Conservation (phyloP, 1,284 basidiomycete genomes). For the Heterobasidion occidentale region DNA sequence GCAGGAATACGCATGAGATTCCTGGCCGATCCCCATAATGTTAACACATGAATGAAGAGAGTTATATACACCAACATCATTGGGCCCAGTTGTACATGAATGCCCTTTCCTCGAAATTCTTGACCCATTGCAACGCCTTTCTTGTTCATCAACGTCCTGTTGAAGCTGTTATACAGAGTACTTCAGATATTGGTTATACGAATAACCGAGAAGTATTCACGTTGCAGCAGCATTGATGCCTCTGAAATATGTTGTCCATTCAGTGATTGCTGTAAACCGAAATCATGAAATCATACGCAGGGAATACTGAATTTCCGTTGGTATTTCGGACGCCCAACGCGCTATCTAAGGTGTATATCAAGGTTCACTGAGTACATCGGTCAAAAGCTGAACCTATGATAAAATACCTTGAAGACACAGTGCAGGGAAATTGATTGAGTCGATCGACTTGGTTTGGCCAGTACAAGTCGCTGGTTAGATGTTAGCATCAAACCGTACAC, state of each 20-base stretch:
- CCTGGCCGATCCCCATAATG: constrained; percentile 19
- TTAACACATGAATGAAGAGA: not conserved
- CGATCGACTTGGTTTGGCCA: constrained; percentile 59
- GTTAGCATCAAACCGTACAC: not conserved
- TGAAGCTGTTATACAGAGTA: constrained; percentile 33
- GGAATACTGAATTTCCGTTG: constrained; percentile 61
- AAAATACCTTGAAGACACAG: constrained; percentile 55
- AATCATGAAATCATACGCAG: constrained; percentile 35
- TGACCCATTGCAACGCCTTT: constrained; percentile 58
- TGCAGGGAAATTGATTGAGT: constrained; percentile 54
- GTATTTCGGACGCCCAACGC: constrained; percentile 58
- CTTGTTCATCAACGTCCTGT: constrained; percentile 56
- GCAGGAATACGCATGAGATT: constrained; percentile 52
- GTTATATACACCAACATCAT: constrained; percentile 27
- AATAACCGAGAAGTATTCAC: constrained; percentile 2
- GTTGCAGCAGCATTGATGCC: constrained; percentile 70
- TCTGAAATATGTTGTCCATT: constrained; percentile 18
- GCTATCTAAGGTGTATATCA: constrained; percentile 27
- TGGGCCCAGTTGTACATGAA: constrained; percentile 53
- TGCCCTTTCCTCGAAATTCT: constrained; percentile 68
- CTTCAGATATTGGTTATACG: not conserved
- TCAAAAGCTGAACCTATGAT: not conserved
- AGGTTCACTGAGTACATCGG: not conserved
- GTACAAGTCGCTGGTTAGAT: constrained; percentile 42
- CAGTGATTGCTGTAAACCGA: not conserved